A percentile compares a stretch with the other conserved stretches of the same genome.
These are phyloP conservation scores for Pseudozyma tsukubaensis DNA, from an alignment of 1,284 basidiomycete species.

Conservation along the genomic window DNA sequence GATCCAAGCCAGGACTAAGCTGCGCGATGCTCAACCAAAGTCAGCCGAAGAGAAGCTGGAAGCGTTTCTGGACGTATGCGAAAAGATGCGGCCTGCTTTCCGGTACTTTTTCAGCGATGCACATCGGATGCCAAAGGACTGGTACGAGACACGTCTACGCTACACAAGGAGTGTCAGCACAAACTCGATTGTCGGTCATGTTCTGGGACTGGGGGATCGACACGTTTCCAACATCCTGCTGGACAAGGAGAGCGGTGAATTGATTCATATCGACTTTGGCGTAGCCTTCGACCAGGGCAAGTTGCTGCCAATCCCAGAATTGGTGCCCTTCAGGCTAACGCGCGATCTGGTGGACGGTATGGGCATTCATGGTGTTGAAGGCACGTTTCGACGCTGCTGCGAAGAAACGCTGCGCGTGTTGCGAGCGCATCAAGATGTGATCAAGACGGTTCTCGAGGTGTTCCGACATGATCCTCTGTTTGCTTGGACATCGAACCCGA, in stretches of 20 bases:
- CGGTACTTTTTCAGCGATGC: constrained; percentile 92
- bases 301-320: constrained; percentile 82
- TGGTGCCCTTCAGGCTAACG: constrained; percentile 93
- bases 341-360: constrained; percentile 93
- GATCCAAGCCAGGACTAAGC: constrained; percentile 39
- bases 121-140: constrained; percentile 85
- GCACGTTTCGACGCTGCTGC: constrained; percentile 92
- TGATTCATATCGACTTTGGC: constrained; percentile 94
- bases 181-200: constrained; percentile 91
- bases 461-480: constrained; percentile 97
- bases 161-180: constrained; percentile 93
- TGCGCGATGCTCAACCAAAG: constrained; percentile 33
- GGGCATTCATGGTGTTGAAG: constrained; percentile 88
- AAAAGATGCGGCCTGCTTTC: constrained; percentile 84
- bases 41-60: constrained; percentile 43
- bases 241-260: constrained; percentile 83
- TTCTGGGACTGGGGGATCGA: constrained; percentile 91
- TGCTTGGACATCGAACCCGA: constrained; percentile 75
- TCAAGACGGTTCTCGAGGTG: constrained; percentile 94
- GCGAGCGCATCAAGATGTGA: constrained; percentile 83
- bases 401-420: constrained; percentile 93
- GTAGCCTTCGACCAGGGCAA: constrained; percentile 96
- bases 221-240: constrained; percentile 93
- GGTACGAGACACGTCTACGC: constrained; percentile 91
- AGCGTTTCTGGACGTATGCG: constrained; percentile 74